Percentiles rank a stretch among this genome's conserved stretches.
Conservation (phyloP, 768 basidiomycete species). For the Suillus decipiens region DNA sequence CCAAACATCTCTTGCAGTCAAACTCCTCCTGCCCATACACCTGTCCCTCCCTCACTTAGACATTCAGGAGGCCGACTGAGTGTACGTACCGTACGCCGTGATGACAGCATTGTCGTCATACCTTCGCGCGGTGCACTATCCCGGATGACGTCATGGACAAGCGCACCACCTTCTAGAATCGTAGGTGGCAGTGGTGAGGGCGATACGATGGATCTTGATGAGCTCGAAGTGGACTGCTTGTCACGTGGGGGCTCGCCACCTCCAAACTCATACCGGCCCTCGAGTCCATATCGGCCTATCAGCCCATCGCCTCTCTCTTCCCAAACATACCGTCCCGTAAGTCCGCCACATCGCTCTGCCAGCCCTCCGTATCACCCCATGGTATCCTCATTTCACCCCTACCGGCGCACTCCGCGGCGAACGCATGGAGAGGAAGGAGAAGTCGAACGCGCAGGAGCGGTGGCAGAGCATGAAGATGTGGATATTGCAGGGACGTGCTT, state of each 20-base stretch:
- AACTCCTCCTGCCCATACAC: constrained; percentile 13
- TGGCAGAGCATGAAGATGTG: constrained; percentile 25
- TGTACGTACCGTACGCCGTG: constrained; percentile 30
- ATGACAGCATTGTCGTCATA: constrained; percentile 19
- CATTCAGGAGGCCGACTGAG: constrained; percentile 36
- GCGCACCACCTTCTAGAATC: constrained; percentile 17
- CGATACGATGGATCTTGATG: constrained; percentile 52
- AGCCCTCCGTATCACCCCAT: constrained; percentile 14
- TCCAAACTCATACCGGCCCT: constrained; percentile 1
- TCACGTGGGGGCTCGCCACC: constrained; percentile 52
- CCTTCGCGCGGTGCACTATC: constrained; percentile 18
- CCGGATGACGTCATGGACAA: constrained; percentile 16
- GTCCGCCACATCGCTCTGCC: constrained; percentile 12
- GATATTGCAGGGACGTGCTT: constrained; percentile 76
- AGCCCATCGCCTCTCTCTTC: constrained; percentile 26
- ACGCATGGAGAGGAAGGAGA: constrained; percentile 1
- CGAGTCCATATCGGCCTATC: constrained; percentile 25
- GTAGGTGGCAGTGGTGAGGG: constrained; percentile 35
- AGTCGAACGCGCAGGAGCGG: neutral
- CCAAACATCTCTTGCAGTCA: constrained; percentile 16
- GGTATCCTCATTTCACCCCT: neutral
- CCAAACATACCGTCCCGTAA: neutral
- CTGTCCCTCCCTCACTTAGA: constrained; percentile 16
- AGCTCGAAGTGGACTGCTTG: constrained; percentile 53
- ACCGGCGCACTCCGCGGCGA: neutral